These are phyloP conservation scores for Colletotrichum navitas DNA, from an alignment of 2,329 filamentous ascomycete genomes.

Conservation along the genomic window DNA sequence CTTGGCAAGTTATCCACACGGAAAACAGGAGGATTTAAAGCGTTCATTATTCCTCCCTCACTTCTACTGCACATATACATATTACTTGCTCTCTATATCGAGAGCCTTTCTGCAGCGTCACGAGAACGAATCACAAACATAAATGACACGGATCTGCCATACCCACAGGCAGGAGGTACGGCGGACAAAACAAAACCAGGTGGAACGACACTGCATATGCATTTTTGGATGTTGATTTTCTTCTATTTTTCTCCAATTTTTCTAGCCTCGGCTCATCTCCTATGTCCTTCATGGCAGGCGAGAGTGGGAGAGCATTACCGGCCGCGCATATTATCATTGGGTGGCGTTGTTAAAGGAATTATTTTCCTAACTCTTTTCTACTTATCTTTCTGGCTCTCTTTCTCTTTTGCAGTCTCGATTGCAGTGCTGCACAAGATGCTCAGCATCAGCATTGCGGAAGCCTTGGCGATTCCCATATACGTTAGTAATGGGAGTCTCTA, in stretches of 20 bases:
- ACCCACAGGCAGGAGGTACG: constrained; percentile 20
- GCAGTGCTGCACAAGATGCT: constrained; percentile 1
- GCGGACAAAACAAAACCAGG: constrained; percentile 33
- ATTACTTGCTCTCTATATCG: constrained; percentile 14
- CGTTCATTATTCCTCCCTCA: not conserved
- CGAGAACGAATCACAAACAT: constrained; percentile 39
- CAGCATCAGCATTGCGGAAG: constrained; percentile 22
- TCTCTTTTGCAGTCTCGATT: not conserved
- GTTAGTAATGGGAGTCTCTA: not conserved
- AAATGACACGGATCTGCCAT: constrained; percentile 27
- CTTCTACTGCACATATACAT: constrained; percentile 34
- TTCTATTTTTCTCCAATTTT: not conserved
- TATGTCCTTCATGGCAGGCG: constrained; percentile 15
- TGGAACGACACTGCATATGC: constrained; percentile 33
- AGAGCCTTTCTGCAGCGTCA: constrained; percentile 36
- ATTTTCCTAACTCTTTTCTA: not conserved
- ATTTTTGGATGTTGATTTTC: constrained; percentile 14
- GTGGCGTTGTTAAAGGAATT: constrained; percentile 25
- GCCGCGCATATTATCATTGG: constrained; percentile 35
- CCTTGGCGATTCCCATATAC: not conserved
- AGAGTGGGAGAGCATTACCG: constrained; percentile 12
- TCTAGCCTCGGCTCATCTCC: not conserved
- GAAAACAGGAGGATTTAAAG: constrained; percentile 61
- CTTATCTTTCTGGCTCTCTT: not conserved
- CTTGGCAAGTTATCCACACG: constrained; percentile 64